Conservation (phyloP, 176 grass and related monocot species). For the Areca catechu region DNA sequence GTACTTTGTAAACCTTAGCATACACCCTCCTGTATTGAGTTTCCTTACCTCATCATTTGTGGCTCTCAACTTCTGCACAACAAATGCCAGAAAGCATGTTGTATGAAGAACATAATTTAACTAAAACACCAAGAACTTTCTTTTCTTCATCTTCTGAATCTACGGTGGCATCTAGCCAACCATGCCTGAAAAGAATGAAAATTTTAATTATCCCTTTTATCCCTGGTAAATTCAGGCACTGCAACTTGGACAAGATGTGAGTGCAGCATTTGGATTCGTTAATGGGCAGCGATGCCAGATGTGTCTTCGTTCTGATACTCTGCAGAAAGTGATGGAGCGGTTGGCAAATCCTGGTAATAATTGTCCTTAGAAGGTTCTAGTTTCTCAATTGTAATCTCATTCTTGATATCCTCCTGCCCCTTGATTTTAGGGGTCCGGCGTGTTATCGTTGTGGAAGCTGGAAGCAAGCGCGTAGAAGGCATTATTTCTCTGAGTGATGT, state of each 20-base stretch:
- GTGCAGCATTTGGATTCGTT: conserved; percentile 25
- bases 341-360: conserved; percentile 14
- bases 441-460: conserved; percentile 93
- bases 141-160: no score
- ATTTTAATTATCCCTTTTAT: no score
- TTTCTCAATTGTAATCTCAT: background rate
- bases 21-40: no score
- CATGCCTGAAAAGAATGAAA: no score
- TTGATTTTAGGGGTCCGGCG: conserved; percentile 59
- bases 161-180: no score
- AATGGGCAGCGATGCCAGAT: conserved; percentile 2
- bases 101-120: no score
- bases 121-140: no score
- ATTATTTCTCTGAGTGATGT: conserved; percentile 88
- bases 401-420: background rate
- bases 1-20: no score
- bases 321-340: conserved; percentile 16
- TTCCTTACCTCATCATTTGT: no score
- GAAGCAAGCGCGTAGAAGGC: conserved; percentile 94
- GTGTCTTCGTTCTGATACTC: background rate
- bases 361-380: background rate
- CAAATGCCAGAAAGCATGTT: no score
- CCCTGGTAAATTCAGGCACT: conserved; percentile 44
- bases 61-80: no score
- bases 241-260: conserved; percentile 84